Conservation (phyloP, 305 asterid species). For the Lippia alba region DNA sequence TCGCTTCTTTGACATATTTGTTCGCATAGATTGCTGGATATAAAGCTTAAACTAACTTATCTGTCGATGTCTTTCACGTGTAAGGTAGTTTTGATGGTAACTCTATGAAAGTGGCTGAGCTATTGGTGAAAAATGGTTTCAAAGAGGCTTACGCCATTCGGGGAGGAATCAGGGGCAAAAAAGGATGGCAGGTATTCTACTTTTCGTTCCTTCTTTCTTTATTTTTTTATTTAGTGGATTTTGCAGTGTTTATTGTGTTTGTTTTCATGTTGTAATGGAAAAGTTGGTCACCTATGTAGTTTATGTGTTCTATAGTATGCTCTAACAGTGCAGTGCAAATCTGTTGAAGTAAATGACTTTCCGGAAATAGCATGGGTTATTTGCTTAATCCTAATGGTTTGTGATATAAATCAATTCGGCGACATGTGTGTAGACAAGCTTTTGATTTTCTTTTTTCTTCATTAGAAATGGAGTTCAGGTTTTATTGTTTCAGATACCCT, state of each 20-base stretch:
- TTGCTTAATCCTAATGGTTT: conserved; percentile 17
- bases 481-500: conserved; percentile 1
- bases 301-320: neutral
- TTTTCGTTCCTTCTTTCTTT: neutral
- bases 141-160: conserved; percentile 90
- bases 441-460: neutral
- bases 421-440: neutral
- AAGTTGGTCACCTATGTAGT: neutral
- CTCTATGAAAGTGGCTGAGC: conserved; percentile 85
- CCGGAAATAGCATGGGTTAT: conserved; percentile 19
- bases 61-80: conserved; percentile 51
- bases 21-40: conserved; percentile 4
- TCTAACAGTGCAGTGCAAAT: neutral
- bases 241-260: neutral
- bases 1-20: conserved; percentile 4
- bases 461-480: neutral
- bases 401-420: conserved; percentile 3
- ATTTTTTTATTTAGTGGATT: neutral
- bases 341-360: neutral
- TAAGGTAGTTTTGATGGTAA: conserved; percentile 96
- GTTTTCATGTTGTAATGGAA: conserved; percentile 12
- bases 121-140: conserved; percentile 74
- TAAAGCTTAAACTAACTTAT: conserved; percentile 43
- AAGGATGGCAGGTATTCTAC: conserved; percentile 84
- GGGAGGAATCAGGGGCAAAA: conserved; percentile 87